Base-by-base conservation (phyloP, 805 yeast species). In the Candida tammaniensis region DNA sequence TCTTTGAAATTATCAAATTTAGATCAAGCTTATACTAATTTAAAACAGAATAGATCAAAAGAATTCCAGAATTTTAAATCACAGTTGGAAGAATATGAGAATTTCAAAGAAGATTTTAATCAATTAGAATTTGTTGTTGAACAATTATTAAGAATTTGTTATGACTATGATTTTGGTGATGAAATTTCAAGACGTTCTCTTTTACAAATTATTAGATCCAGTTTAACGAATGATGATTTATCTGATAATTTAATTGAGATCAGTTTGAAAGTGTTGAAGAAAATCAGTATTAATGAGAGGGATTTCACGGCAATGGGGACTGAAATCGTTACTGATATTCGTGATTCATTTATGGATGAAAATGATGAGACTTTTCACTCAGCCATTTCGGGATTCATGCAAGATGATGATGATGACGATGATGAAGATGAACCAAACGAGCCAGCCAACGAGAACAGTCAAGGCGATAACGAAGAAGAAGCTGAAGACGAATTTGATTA, bases 121-220 rank as follows among this genome's bases (percentile, higher is more conserved):
- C 87, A 82, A 36, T 52, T 78, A 18, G 89, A 84, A 43, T 88
- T 80, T 51, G 76, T 88, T 30, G 70, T 88, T 26, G 78, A 78
- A 38, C 96, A 93, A 55, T 56, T 91, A 14, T 54, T 91, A 24
- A 57, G 64, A 7, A 73, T 86, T 17, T 81, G 89, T 0, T 72
- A 73, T 18, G 74, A 76, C 24, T 83, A 82, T 51, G 98, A 93
- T 55, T 87, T 78, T 50, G 82, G 87, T 47, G 97, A 93, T 62
- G 96, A 89, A 56, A 74, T 84, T 30, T 96, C 97, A 14, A 75
- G 96, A 51, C 73, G 95, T 54, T 78, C 78, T 28, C 78, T 87
- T 76, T 60, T 84, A 24, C 67, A 65, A 22, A 54, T 64, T 8
- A 54, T 65, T 16, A 54, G 70, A 40, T 65, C 76, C 15, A 64